Evolutionary conservation across 2,329 filamentous ascomycete genomes (phyloP), one percentile per base, ranked within the genome.

Genomic region (Aureobasidium sp.): DNA sequence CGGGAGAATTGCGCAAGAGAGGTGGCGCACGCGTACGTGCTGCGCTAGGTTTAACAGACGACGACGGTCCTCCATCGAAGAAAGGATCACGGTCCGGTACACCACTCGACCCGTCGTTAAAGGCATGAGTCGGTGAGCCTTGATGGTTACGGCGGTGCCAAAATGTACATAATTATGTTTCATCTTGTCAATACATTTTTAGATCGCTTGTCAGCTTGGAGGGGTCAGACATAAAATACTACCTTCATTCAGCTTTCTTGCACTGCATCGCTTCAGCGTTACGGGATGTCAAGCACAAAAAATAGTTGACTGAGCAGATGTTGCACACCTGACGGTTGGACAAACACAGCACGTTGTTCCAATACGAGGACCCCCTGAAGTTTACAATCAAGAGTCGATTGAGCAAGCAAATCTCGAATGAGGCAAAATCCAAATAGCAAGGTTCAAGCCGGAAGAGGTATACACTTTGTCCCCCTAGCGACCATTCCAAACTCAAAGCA

Each of bases 1-100:
- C 91, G 0, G 91, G 91, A 3, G 91, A 96, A 74, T 78, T 96
- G 41, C 93, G 94, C 74, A 96, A 91, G 70, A 66, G 72, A 47
- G 72, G 72, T n/a, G 71, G 72, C 36, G 71, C 71, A 1, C 65
- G 72, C 58, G 70, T 69, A 10, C 65, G 70, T 41, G 72, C 71
- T 45, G 71, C 71, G 9, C 61, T 73, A 25, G 72, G 67, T 15
- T 30, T 67, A 32, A 48, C 63, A 34, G 67, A 61, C 15, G 62
- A 62, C 34, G 65, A 62, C 13, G 62, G 59, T 6, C 47, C 37
- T 8, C 21, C 50, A 7, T 34, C 53, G 5, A 58, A 58, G 8
- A 58, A 58, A 13, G 54, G 27, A 3, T 58, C 54, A 30, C n/a
- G 41, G 37, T 58, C 54, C 13, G 54, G 54, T 30, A 58, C 54